Percentiles rank a stretch among this genome's conserved stretches.
These are phyloP conservation scores for Lenwebbia sp. DNA, from an alignment of 345 rosid species.

Conservation along the genomic window DNA sequence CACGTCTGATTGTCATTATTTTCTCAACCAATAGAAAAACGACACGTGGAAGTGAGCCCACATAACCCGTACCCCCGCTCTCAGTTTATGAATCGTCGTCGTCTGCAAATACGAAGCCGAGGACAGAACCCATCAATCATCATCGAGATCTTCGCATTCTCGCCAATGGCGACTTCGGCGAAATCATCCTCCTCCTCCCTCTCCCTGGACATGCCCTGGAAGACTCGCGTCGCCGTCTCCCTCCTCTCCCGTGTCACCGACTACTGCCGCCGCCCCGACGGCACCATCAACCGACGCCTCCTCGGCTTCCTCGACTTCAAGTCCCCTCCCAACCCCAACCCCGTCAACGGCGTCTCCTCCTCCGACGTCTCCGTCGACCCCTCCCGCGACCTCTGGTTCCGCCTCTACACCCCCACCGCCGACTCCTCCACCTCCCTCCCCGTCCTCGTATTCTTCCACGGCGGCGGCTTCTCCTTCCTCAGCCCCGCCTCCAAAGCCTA, in stretches of 20 bases:
- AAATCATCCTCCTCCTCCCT: not conserved
- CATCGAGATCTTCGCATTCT: no score
- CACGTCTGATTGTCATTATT: no score
- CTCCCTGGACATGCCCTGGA: conserved; percentile 33
- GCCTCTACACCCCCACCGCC: conserved; percentile 39
- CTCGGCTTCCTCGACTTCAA: conserved; percentile 36
- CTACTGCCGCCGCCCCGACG: conserved; percentile 31
- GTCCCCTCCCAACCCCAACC: conserved; percentile 30
- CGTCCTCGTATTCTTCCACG: conserved; percentile 68
- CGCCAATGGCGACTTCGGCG: not conserved
- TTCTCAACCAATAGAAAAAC: no score
- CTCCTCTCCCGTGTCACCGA: conserved; percentile 27
- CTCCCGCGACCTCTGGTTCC: conserved; percentile 71
- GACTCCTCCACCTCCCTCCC: conserved; percentile 22
- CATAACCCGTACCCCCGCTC: no score
- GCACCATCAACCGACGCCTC: conserved; percentile 59
- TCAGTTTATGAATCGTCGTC: no score
- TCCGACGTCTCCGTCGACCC: conserved; percentile 49
- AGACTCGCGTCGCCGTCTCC: conserved; percentile 34
- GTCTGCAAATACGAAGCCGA: not conserved
- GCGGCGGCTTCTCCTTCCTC: conserved; percentile 73
- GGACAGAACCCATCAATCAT: not conserved
- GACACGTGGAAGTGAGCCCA: no score
- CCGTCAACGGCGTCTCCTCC: conserved; percentile 34
- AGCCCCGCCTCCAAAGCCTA: conserved; percentile 35